Base-by-base conservation (phyloP, 345 rosid species). In the Firmiana major region DNA sequence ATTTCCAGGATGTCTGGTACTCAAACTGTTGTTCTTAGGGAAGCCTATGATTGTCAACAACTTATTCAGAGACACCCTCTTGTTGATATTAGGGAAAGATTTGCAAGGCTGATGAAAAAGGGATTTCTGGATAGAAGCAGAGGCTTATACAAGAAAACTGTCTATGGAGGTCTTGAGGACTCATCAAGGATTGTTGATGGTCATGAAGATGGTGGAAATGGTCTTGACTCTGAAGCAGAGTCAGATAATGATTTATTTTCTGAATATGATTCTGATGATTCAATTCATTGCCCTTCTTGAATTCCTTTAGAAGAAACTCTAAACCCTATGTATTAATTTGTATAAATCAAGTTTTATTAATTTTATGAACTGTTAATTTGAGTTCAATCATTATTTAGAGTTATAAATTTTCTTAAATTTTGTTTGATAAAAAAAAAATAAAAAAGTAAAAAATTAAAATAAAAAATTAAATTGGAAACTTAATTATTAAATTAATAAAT, bases 21-120 rank as follows among this genome's bases (percentile, higher is more conserved):
- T 13, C 94, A 91, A 83, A 92, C 93, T 34, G 88, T 94, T 63
- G 83, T 94, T 46, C 97, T 94, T 45, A 81, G 93, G 81, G 97
- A 92, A 84, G 93, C 90, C 5, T 94, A 91, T 46, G 90, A 90
- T 46, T 78, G 82, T 60, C 84, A 77, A 40, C 69, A 70, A 71
- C 94, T 91, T 16, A 21, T 88, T 77, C 83, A 84, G 45, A 87
- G 84, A 28, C 92, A 91, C 53, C 97, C 93, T 22, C 84, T 90
- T 1, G 85, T 87, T 67, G 86, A 84, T 36, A 68, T 85, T 21
- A 84, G 93, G 77, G 90, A 83, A 63, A 83, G 79, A 63, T 85
- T 82, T 54, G 88, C 81, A 19, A 71, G 74, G 71, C 28, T 90
- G 88, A 88, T 92, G 97, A 83, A 58, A 46, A 77, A 84, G 82